These are phyloP conservation scores for Vigna reflexopilosa DNA, from an alignment of 306 rosid genomes.

Conservation along the genomic window DNA sequence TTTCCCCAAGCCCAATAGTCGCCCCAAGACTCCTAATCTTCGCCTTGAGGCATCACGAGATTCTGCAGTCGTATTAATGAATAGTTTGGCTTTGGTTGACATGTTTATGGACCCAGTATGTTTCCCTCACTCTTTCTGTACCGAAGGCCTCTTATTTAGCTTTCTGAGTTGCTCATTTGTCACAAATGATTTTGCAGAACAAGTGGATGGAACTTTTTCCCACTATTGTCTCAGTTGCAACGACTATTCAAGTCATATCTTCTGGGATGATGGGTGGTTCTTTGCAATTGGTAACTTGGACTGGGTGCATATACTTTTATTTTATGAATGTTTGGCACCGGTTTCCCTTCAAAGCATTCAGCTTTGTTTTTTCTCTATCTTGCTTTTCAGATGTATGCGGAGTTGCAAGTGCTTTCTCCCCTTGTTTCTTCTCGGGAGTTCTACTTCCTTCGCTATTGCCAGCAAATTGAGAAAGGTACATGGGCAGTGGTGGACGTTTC, in stretches of 20 bases:
- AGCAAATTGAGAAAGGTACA: conserved; percentile 80
- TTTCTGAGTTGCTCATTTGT: conserved; percentile 1
- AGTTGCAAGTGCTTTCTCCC: conserved; percentile 84
- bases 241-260: conserved; percentile 78
- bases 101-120: conserved; percentile 85
- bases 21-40: conserved; percentile 63
- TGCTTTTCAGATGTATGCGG: conserved; percentile 75
- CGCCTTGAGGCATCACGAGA: conserved; percentile 79
- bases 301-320: not conserved
- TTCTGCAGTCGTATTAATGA: conserved; percentile 80
- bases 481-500: conserved; percentile 91
- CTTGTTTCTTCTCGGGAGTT: conserved; percentile 84
- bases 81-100: conserved; percentile 68
- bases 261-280: conserved; percentile 73
- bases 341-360: not conserved
- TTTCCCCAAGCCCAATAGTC: conserved; percentile 63
- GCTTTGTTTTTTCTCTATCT: not conserved
- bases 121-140: not conserved
- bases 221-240: conserved; percentile 77
- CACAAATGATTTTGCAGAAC: conserved; percentile 59
- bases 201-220: conserved; percentile 87
- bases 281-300: conserved; percentile 72
- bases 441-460: conserved; percentile 79
- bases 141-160: not conserved
- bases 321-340: not conserved